Percentiles rank a stretch among this genome's conserved stretches.
These are phyloP conservation scores for Macrolepiota dolichaula DNA, from an alignment of 768 basidiomycete species.

Conservation along the genomic window DNA sequence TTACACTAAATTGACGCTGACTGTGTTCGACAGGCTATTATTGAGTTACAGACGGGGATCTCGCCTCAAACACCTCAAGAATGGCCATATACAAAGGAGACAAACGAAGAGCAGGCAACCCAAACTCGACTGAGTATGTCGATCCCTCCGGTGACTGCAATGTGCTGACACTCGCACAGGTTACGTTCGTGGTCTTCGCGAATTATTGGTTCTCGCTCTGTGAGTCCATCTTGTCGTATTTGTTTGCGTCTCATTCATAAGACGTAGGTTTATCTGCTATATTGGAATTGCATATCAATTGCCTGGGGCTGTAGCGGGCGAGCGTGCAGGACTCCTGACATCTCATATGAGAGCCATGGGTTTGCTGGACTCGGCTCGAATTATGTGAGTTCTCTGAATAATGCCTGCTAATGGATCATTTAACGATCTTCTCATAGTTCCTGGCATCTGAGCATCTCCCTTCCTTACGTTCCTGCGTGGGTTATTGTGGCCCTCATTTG, in stretches of 20 bases:
- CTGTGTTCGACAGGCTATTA: constrained; percentile 51
- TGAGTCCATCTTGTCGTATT: constrained; percentile 25
- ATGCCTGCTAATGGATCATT: background rate
- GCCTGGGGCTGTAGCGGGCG: constrained; percentile 64
- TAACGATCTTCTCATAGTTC: constrained; percentile 30
- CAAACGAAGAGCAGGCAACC: constrained; percentile 59
- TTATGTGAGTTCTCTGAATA: constrained; percentile 36
- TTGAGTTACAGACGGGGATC: constrained; percentile 61
- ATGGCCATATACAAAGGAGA: constrained; percentile 71
- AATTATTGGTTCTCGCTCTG: constrained; percentile 65
- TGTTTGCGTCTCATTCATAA: background rate
- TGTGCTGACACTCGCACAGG: constrained; percentile 31
- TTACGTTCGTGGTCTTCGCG: constrained; percentile 59
- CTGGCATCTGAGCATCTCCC: constrained; percentile 67
- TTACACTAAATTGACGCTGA: background rate
- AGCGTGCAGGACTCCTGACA: constrained; percentile 63
- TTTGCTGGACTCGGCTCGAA: constrained; percentile 63
- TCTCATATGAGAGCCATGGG: constrained; percentile 82
- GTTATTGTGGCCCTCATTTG: constrained; percentile 61
- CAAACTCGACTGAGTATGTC: constrained; percentile 53
- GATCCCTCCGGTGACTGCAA: background rate
- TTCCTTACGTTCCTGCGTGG: constrained; percentile 78
- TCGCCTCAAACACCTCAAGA: constrained; percentile 56
- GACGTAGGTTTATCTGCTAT: constrained; percentile 60
- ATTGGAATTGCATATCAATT: constrained; percentile 77